Base-by-base conservation (phyloP, 768 basidiomycete species). In the Auricularia auricula-judae region DNA sequence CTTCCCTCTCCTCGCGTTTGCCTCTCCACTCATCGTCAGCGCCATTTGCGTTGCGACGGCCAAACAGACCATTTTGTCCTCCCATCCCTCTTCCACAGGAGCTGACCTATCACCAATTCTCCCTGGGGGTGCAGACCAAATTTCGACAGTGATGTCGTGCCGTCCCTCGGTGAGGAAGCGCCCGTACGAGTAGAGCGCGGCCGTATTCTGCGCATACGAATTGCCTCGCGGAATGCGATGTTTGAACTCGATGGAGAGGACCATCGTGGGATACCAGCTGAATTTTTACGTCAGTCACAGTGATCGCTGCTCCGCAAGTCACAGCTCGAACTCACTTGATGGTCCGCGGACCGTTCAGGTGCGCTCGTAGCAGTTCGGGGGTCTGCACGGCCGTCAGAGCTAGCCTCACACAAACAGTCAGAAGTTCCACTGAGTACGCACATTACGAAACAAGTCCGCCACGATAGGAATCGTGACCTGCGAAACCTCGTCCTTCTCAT, bases 221-320 rank as follows among this genome's bases (percentile, higher is more conserved):
- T 76, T 78, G 10, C 79, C 74, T 33, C 68, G 69, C 5, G 86
- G 83, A 44, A 88, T 78, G 12, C 81, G 82, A 39, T 78, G 78
- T 69, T 86, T 87, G 77, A 86, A 88, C 66, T 87, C 85, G 29
- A 88, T 66, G 1, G 81, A 75, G 65, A 88, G 75, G 0, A 79
- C 77, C 74, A 88, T 77, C 0, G 87, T 88, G 14, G 86, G 84
- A 69, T 75, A 83, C 87, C 86, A 87, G 44, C 84, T 85, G 39
- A 29, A 29, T 29, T 29, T 29, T 14, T 14, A 42, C 8, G 12
- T 42, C 39, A 14, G 8, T 42, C 12, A 42, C 39, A 8, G 39
- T 8, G 39, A 8, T 14, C 7, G 12, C 8, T 42, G 8, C 12
- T 14, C 12, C 7, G 12, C 8, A 14, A 14, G 39, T 42, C 39